Conservation (phyloP, 163 green algal species). For the Scenedesmus sp. region DNA sequence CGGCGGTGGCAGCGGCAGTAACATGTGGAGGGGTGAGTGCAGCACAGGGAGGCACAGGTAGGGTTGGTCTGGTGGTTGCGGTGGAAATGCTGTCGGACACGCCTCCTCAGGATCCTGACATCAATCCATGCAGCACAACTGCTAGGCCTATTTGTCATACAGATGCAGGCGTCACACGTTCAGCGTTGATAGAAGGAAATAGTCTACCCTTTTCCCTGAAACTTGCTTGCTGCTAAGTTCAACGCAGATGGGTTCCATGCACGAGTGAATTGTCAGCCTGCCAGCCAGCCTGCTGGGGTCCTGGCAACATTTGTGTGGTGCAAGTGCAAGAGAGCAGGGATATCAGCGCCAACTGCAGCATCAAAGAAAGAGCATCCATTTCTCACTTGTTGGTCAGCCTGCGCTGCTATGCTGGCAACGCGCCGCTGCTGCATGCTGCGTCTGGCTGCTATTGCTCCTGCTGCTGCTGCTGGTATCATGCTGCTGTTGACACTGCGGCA, state of each 20-base stretch:
- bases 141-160: too few relatives aligned
- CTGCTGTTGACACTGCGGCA: not conserved
- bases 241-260: not conserved
- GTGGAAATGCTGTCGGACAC: too few relatives aligned
- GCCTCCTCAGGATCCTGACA: too few relatives aligned
- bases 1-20: not conserved
- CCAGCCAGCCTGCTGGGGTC: not conserved
- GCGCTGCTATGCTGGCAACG: not conserved
- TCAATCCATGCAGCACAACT: too few relatives aligned
- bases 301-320: not conserved
- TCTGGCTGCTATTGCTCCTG: constrained; percentile 21
- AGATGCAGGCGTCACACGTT: too few relatives aligned
- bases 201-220: too few relatives aligned
- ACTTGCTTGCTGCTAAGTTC: too few relatives aligned
- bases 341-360: not conserved
- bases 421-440: constrained; percentile 7
- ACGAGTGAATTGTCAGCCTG: not conserved
- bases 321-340: not conserved
- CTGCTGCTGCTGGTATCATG: constrained; percentile 1
- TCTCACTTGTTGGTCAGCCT: constrained; percentile 37
- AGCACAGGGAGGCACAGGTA: not conserved
- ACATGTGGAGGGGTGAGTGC: too few relatives aligned
- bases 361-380: not conserved
- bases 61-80: too few relatives aligned
- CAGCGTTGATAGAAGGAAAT: too few relatives aligned